Conservation (phyloP, 805 yeast genomes). For the Blastobotrys attinorum region DNA sequence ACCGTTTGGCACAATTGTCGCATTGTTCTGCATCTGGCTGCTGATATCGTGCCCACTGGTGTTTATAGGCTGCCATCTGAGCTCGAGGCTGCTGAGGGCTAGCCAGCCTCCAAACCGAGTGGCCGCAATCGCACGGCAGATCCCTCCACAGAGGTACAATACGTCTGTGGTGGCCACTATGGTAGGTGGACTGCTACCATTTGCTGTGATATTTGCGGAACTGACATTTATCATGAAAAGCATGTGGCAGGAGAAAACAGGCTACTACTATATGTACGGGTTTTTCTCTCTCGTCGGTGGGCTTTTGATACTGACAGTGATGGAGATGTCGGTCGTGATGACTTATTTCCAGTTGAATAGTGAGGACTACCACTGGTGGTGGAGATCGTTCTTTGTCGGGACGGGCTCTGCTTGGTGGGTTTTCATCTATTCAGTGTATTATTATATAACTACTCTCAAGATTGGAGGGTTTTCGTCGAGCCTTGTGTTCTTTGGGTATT, state of each 20-base stretch:
- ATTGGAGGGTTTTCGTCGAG: slow-evolving; percentile 61
- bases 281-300: slow-evolving; percentile 57
- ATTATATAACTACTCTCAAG: slow-evolving; percentile 48
- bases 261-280: slow-evolving; percentile 75
- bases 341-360: slow-evolving; percentile 53
- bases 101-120: slow-evolving; percentile 19
- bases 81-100: slow-evolving; percentile 22
- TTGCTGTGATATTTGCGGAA: slow-evolving; percentile 74
- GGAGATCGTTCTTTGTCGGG: slow-evolving; percentile 70
- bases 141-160: slow-evolving; percentile 19
- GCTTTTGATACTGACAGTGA: slow-evolving; percentile 52
- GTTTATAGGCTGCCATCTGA: slow-evolving; percentile 51
- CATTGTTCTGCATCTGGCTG: slow-evolving; percentile 51
- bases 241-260: slow-evolving; percentile 71
- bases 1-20: slow-evolving; percentile 68
- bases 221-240: slow-evolving; percentile 64
- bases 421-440: slow-evolving; percentile 58
- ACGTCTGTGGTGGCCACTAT: slow-evolving; percentile 21
- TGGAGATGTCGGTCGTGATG: slow-evolving; percentile 65
- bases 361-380: slow-evolving; percentile 65
- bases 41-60: slow-evolving; percentile 70
- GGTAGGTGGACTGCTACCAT: slow-evolving; percentile 66
- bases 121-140: slow-evolving; percentile 28
- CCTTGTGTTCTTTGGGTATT: slow-evolving; percentile 63
- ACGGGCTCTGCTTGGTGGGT: slow-evolving; percentile 67